Evolutionary conservation across 2,329 filamentous ascomycete species (phyloP).

Genomic region (Zymoseptoria pseudotritici): DNA sequence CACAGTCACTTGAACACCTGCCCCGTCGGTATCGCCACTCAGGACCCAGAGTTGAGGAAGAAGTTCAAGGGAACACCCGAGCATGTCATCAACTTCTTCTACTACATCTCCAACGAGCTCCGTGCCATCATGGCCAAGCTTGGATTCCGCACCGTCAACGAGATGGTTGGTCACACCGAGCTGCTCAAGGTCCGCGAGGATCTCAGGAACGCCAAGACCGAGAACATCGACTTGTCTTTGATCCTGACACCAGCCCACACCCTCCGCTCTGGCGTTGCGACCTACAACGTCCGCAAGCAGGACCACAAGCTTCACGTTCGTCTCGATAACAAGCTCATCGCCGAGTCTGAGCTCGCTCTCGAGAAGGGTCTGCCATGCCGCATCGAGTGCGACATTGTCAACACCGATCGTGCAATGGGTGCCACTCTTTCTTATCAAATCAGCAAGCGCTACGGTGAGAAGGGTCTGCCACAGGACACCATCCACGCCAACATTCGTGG

Average conservation of each 20-base stretch:
- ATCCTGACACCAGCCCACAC: conserved; percentile 95
- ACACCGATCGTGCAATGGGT: conserved; percentile 89
- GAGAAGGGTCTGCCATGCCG: conserved; percentile 89
- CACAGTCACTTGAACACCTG: conserved; percentile 57
- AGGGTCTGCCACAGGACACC: conserved; percentile 81
- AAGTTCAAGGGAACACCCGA: conserved; percentile 92
- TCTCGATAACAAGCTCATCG: conserved; percentile 94
- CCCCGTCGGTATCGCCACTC: conserved; percentile 90
- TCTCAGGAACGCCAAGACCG: conserved; percentile 77
- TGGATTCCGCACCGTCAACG: conserved; percentile 90
- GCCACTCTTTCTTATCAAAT: conserved; percentile 94
- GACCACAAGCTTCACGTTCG: conserved; percentile 89
- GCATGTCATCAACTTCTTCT: conserved; percentile 98
- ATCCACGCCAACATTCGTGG: conserved; percentile 96
- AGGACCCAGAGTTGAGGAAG: conserved; percentile 87
- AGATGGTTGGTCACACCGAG: conserved; percentile 94
- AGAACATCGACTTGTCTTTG: conserved; percentile 86
- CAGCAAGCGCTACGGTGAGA: conserved; percentile 83
- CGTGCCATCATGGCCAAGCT: conserved; percentile 95
- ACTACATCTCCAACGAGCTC: conserved; percentile 93
- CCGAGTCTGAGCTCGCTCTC: conserved; percentile 86
- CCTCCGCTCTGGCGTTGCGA: conserved; percentile 85
- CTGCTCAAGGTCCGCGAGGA: conserved; percentile 81
- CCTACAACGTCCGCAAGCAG: conserved; percentile 96
- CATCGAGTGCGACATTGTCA: conserved; percentile 93